Percentiles rank a stretch among this genome's conserved stretches.
Conservation (phyloP, 306 rosid species). For the Pterocarpus santalinus region DNA sequence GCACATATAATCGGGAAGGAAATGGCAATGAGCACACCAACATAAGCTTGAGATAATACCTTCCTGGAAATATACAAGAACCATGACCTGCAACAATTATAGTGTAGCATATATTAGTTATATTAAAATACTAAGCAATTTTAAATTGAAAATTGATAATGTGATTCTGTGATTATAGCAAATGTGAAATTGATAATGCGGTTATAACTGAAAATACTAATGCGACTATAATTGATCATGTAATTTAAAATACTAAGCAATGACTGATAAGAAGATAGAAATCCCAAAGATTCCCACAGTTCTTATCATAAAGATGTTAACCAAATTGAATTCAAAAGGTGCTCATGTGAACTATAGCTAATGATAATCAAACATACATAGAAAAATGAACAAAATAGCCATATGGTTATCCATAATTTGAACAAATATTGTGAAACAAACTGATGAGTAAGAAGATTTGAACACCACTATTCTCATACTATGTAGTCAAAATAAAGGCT, state of each 20-base stretch:
- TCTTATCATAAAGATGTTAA: slow-evolving; percentile 3
- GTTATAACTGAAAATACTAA: no score
- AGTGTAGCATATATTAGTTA: slow-evolving; percentile 42
- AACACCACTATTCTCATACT: slow-evolving; percentile 1
- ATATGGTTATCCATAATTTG: background rate
- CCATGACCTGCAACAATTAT: slow-evolving; percentile 72
- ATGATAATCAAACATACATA: background rate
- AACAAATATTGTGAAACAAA: slow-evolving; percentile 11
- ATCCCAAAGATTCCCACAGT: background rate
- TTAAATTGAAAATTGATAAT: background rate
- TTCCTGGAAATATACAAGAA: slow-evolving; percentile 82
- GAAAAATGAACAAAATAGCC: background rate
- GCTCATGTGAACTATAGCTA: background rate
- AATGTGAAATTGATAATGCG: no score
- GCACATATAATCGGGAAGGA: no score
- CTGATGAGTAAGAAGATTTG: slow-evolving; percentile 7
- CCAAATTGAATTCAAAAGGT: background rate
- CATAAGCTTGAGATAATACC: slow-evolving; percentile 55
- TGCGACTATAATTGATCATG: no score
- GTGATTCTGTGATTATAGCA: slow-evolving; percentile 17
- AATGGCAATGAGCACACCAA: no score
- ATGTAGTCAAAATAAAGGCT: background rate
- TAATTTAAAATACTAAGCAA: no score
- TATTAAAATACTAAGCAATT: slow-evolving; percentile 6
- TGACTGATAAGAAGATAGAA: slow-evolving; percentile 2